phyloP scores from a whole-genome alignment of 2,329 filamentous ascomycete genomes.

The Penicillium vulpinum region DNA sequence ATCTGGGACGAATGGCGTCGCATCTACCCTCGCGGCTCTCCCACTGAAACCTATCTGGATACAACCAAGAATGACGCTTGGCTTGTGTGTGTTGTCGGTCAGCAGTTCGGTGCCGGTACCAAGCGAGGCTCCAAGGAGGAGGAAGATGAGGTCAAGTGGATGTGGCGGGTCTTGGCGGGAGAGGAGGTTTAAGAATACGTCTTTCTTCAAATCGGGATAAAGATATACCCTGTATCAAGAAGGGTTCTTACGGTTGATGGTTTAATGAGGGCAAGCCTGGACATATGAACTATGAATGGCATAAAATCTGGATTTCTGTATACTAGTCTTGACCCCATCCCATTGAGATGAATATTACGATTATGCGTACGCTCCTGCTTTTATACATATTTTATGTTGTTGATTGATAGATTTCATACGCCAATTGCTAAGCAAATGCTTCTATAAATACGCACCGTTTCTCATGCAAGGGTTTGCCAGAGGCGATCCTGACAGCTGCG shows the following conservation, averaged over 20 bases:
- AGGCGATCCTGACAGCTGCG: not conserved
- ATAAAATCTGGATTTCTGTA: slow-evolving; percentile 23
- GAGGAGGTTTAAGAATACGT: slow-evolving; percentile 16
- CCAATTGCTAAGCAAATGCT: slow-evolving; percentile 2
- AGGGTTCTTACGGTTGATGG: not conserved
- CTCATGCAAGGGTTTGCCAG: slow-evolving; percentile 2
- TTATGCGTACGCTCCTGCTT: slow-evolving; percentile 3
- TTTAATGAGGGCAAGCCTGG: slow-evolving; percentile 6
- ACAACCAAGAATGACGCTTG: slow-evolving; percentile 69
- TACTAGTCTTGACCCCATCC: slow-evolving; percentile 22
- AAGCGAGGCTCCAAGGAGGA: slow-evolving; percentile 40
- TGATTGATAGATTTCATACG: not conserved
- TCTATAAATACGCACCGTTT: not conserved
- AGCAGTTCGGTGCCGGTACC: slow-evolving; percentile 47
- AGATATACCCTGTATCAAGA: slow-evolving; percentile 13
- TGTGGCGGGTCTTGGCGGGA: slow-evolving; percentile 42
- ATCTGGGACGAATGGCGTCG: slow-evolving; percentile 94
- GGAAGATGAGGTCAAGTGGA: slow-evolving; percentile 40
- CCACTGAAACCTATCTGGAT: slow-evolving; percentile 71
- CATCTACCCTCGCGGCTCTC: slow-evolving; percentile 74
- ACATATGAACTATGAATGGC: slow-evolving; percentile 15
- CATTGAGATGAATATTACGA: slow-evolving; percentile 17
- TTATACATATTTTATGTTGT: not conserved
- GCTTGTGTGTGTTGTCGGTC: slow-evolving; percentile 71
- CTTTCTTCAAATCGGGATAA: not conserved